These are phyloP conservation scores for Lactarius deliciosus DNA, from an alignment of 768 basidiomycete genomes.

Conservation along the genomic window DNA sequence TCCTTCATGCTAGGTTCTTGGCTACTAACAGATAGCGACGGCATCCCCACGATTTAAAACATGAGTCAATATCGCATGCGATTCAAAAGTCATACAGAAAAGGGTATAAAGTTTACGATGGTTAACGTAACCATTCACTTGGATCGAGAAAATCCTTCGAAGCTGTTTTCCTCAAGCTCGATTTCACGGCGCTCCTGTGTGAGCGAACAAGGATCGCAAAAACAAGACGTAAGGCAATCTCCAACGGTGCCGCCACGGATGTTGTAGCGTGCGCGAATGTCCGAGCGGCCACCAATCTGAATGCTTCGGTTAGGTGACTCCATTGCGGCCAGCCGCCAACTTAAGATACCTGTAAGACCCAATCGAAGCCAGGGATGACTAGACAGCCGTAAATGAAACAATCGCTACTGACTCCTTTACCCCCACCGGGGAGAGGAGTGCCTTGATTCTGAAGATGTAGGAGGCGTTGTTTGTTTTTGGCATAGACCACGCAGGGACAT, in stretches of 20 bases:
- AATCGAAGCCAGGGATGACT: constrained; percentile 35
- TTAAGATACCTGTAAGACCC: constrained; percentile 31
- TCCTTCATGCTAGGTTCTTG: too few relatives aligned
- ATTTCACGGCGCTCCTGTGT: constrained; percentile 50
- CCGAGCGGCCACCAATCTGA: constrained; percentile 40
- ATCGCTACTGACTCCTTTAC: constrained; percentile 38
- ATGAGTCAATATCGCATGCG: background rate
- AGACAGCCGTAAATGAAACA: constrained; percentile 41
- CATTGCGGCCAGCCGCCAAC: background rate
- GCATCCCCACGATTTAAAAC: background rate
- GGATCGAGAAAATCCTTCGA: constrained; percentile 1
- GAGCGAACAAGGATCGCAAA: constrained; percentile 49
- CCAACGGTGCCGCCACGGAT: constrained; percentile 46
- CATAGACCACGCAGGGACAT: constrained; percentile 45
- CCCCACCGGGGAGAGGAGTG: constrained; percentile 40
- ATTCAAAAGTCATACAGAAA: background rate
- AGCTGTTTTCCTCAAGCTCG: constrained; percentile 47
- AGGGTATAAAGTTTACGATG: background rate
- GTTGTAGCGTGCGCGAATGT: constrained; percentile 45
- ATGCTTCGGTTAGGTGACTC: constrained; percentile 30
- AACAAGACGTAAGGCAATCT: constrained; percentile 44
- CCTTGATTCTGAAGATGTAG: constrained; percentile 41
- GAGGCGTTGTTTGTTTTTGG: constrained; percentile 42
- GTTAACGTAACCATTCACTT: too few relatives aligned
- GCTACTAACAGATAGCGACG: background rate